phyloP scores from a whole-genome alignment of 306 rosid species.

The Dryas octopetala region DNA sequence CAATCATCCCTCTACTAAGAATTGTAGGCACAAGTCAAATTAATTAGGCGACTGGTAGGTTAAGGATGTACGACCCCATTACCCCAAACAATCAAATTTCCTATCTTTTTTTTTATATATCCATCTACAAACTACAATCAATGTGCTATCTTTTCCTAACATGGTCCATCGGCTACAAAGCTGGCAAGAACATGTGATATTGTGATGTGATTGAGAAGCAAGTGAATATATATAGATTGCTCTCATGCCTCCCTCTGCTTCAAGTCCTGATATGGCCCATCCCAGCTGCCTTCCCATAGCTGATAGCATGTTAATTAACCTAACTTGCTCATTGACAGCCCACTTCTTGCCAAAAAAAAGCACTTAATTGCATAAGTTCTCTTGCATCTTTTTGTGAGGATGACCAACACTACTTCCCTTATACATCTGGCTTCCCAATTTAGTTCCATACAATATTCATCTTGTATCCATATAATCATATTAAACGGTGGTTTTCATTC shows the following conservation, averaged over 20 bases:
- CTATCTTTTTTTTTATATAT: not conserved
- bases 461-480: no score
- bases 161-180: not conserved
- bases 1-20: not conserved
- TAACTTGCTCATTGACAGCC: not conserved
- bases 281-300: not conserved
- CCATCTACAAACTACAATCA: not conserved
- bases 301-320: not conserved
- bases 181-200: not conserved
- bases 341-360: not conserved
- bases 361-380: no score
- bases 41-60: slow-evolving; percentile 1
- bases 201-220: no score
- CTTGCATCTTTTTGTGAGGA: no score
- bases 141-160: not conserved
- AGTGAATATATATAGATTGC: no score
- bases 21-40: not conserved
- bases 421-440: not conserved
- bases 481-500: no score
- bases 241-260: no score
- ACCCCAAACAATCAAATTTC: not conserved
- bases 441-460: not conserved
- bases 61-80: no score
- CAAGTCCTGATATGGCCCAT: not conserved
- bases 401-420: no score